Evolutionary conservation across 2,329 filamentous ascomycete genomes (phyloP).

Genomic region (Albophoma yamanashiensis): DNA sequence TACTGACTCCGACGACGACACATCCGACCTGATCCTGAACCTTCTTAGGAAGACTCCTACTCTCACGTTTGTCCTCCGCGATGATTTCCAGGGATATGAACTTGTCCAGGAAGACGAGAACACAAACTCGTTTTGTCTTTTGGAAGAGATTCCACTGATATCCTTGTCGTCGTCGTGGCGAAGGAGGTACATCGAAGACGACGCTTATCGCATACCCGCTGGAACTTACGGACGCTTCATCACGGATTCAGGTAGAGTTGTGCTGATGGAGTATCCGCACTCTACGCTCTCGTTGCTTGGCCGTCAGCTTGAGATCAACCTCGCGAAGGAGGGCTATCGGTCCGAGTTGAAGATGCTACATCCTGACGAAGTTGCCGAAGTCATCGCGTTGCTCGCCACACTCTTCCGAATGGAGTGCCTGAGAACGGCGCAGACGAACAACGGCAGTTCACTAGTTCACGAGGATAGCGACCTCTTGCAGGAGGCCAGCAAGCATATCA

Average conservation of each 20-base stretch:
- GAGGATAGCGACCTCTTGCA: constrained; percentile 36
- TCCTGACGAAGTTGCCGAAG: constrained; percentile 57
- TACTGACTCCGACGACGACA: constrained; percentile 18
- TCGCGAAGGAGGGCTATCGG: constrained; percentile 44
- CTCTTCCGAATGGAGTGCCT: constrained; percentile 46
- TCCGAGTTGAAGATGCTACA: constrained; percentile 43
- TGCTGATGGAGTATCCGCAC: constrained; percentile 68
- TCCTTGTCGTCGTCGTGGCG: constrained; percentile 32
- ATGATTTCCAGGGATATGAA: constrained; percentile 62
- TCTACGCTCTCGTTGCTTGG: constrained; percentile 73
- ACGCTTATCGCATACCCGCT: constrained; percentile 50
- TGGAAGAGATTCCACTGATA: constrained; percentile 54
- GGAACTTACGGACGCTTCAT: constrained; percentile 64
- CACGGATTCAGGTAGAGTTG: constrained; percentile 64
- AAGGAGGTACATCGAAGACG: constrained; percentile 30
- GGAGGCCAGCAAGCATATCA: constrained; percentile 42
- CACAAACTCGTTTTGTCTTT: constrained; percentile 64
- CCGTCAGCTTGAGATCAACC: constrained; percentile 59
- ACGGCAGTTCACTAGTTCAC: constrained; percentile 19
- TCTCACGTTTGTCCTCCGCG: constrained; percentile 68
- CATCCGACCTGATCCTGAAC: constrained; percentile 44
- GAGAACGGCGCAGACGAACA: constrained; percentile 17
- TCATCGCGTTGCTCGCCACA: constrained; percentile 62
- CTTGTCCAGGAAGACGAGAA: constrained; percentile 80
- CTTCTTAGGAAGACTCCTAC: constrained; percentile 59